A percentile compares a stretch with the other conserved stretches of the same genome.
Evolutionary conservation across 345 rosid genomes (phyloP).

Genomic region (Adansonia digitata): DNA sequence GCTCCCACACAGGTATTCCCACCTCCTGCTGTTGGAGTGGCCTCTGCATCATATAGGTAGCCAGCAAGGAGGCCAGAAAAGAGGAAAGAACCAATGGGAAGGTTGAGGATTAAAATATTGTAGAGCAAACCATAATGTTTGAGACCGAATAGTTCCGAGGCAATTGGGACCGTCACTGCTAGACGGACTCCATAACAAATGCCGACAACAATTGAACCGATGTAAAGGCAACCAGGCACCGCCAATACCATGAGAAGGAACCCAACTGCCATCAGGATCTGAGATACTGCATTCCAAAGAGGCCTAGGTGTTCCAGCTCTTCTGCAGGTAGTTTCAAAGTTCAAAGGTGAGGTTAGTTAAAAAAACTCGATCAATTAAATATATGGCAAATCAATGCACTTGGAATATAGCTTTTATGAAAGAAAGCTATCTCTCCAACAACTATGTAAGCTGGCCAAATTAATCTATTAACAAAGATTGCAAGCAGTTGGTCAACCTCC

Average conservation of each 20-base stretch:
- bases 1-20: constrained; percentile 86
- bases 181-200: constrained; percentile 88
- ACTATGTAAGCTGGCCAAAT: background rate
- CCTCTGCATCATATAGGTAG: constrained; percentile 70
- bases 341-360: no score
- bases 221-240: constrained; percentile 70
- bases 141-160: constrained; percentile 93
- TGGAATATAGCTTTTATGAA: background rate
- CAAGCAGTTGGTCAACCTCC: no score
- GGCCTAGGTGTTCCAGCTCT: constrained; percentile 88
- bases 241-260: constrained; percentile 77
- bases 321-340: constrained; percentile 30
- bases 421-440: background rate
- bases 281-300: constrained; percentile 90
- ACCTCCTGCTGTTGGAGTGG: constrained; percentile 66
- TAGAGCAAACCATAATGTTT: constrained; percentile 82
- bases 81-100: constrained; percentile 89
- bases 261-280: constrained; percentile 79
- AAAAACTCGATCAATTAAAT: background rate
- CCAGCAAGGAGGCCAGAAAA: constrained; percentile 93
- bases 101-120: constrained; percentile 80
- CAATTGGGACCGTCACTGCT: constrained; percentile 77
- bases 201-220: constrained; percentile 81
- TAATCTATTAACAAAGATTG: background rate
- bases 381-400: background rate